phyloP scores from a whole-genome alignment of 2,329 filamentous ascomycete genomes.

The Phialemonium atrogriseum region DNA sequence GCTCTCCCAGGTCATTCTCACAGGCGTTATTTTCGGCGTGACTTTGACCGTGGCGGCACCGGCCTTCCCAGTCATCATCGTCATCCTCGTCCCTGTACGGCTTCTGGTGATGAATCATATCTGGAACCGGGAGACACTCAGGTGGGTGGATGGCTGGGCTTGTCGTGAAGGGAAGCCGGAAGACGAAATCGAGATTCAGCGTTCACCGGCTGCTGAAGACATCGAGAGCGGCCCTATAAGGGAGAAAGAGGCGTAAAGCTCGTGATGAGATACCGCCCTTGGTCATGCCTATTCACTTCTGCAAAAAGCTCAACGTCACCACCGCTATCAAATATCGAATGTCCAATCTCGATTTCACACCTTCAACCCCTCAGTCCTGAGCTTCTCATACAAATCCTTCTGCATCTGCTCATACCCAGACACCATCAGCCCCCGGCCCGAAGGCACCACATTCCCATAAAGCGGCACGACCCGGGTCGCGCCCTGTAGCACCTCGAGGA shows the following conservation, averaged over 20 bases:
- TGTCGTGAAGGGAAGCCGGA: conserved; percentile 46
- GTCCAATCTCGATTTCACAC: no score
- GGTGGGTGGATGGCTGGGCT: conserved; percentile 35
- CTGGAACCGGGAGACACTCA: conserved; percentile 50
- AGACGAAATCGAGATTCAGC: conserved; percentile 24
- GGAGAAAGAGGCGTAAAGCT: no score
- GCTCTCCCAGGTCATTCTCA: conserved; percentile 46
- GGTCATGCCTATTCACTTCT: no score
- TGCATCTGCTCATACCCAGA: conserved; percentile 1
- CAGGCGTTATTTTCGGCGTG: conserved; percentile 52
- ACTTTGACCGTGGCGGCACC: conserved; percentile 56
- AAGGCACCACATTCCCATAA: conserved; percentile 1
- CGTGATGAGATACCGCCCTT: no score
- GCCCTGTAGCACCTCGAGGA: conserved; percentile 30
- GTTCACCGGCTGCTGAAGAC: no score
- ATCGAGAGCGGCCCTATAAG: no score
- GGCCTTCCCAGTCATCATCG: conserved; percentile 55
- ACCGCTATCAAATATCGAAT: no score
- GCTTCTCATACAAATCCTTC: not conserved
- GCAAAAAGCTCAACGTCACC: no score
- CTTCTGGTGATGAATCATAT: conserved; percentile 51
- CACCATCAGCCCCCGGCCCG: not conserved
- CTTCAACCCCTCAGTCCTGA: conserved; percentile 1
- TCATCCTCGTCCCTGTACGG: conserved; percentile 54
- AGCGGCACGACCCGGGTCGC: conserved; percentile 21